Evolutionary conservation across 495 filamentous ascomycete genomes (phyloP).

Genomic region (Lasiosphaeria ovina): DNA sequence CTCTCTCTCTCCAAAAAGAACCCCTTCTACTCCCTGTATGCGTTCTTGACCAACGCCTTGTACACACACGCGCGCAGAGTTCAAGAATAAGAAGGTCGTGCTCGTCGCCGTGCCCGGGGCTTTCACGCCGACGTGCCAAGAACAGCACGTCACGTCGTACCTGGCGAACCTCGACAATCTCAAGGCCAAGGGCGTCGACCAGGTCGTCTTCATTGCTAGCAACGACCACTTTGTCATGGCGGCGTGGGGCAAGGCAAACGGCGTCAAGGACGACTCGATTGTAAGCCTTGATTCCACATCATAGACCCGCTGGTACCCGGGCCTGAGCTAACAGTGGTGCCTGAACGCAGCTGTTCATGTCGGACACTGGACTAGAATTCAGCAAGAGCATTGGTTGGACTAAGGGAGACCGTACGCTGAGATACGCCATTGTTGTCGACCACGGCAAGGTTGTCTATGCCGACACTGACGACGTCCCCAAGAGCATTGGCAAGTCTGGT

Average conservation of each 20-base stretch:
- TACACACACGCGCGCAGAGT: slow-evolving; percentile 49
- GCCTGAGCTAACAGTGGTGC: neutral
- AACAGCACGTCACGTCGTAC: slow-evolving; percentile 83
- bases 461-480: slow-evolving; percentile 69
- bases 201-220: slow-evolving; percentile 79
- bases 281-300: slow-evolving; percentile 46
- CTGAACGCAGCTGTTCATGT: slow-evolving; percentile 71
- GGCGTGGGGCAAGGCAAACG: slow-evolving; percentile 95
- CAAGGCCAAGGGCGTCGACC: slow-evolving; percentile 81
- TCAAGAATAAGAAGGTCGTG: slow-evolving; percentile 84
- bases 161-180: slow-evolving; percentile 69
- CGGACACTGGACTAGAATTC: slow-evolving; percentile 74
- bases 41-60: neutral
- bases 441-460: slow-evolving; percentile 88
- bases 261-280: slow-evolving; percentile 73
- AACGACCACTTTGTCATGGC: slow-evolving; percentile 93
- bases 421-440: slow-evolving; percentile 86
- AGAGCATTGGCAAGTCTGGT: slow-evolving; percentile 67
- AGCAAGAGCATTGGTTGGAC: slow-evolving; percentile 82
- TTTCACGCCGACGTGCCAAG: slow-evolving; percentile 93
- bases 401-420: slow-evolving; percentile 66
- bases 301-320: neutral
- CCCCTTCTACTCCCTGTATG: neutral
- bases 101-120: slow-evolving; percentile 90
- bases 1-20: neutral